Conservation (phyloP, 495 filamentous ascomycete species). For the Trichocladium antarcticum region DNA sequence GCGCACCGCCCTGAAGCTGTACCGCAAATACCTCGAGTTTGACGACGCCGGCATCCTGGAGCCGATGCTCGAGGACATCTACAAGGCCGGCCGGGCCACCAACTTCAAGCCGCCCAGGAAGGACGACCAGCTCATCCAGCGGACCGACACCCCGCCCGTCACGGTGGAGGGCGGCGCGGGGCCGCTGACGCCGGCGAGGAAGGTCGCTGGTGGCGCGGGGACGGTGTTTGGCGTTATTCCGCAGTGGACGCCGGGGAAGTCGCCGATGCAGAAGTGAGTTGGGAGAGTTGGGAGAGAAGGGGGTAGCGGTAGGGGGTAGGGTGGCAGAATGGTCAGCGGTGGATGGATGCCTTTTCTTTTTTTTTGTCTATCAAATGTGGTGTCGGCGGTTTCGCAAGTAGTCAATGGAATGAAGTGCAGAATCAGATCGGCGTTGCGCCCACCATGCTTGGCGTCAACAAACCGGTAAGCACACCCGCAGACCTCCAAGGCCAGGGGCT, state of each 20-base stretch:
- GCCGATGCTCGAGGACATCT: constrained; percentile 69
- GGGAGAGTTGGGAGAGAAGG: neutral
- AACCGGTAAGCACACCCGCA: no score
- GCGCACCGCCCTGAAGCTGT: constrained; percentile 75
- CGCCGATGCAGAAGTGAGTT: neutral
- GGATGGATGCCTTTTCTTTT: no score
- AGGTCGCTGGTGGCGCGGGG: neutral
- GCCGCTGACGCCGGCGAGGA: constrained; percentile 2
- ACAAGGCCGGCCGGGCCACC: constrained; percentile 55
- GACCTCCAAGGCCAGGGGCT: no score
- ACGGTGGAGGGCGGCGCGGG: neutral
- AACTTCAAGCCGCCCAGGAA: constrained; percentile 63
- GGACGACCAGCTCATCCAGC: constrained; percentile 14
- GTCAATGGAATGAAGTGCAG: no score
- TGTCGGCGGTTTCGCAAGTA: no score
- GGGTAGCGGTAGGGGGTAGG: constrained; percentile 16
- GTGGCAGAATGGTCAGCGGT: no score
- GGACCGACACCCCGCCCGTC: constrained; percentile 22
- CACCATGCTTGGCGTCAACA: no score
- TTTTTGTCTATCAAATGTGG: no score
- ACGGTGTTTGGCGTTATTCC: constrained; percentile 2
- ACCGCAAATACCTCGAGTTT: constrained; percentile 83
- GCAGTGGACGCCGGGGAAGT: constrained; percentile 9
- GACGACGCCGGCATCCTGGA: constrained; percentile 72
- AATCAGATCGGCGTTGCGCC: no score